Evolutionary conservation across 495 filamentous ascomycete species (phyloP), one percentile per base, ranked within the genome.

Genomic region (Aspergillus nidulans): DNA sequence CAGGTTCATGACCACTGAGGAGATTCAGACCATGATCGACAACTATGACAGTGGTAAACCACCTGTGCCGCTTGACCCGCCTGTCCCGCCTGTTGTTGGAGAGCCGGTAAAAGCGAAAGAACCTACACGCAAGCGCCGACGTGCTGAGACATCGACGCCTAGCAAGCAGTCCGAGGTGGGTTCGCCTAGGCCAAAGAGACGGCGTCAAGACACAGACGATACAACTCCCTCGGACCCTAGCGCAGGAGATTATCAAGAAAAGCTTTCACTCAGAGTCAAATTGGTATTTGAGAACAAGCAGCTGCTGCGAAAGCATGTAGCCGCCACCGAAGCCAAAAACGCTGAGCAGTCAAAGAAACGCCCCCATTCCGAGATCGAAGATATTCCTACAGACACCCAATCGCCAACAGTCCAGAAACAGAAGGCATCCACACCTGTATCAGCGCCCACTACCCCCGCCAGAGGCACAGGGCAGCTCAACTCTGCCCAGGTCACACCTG

Each of bases 81-180:
- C 32, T 36, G 13, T 10, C 4, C 26, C 10, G 10, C 30, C 18
- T 19, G 24, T 40, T 23, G 43, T 23, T 36, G 49, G 39, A 44
- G 40, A 30, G 13, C 16, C 26, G 2, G 9, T 28, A 9, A 44
- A 45, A 30, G 39, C 30, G 20, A 52, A 40, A 45, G 51, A 44
- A 19, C 30, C 55, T n/a, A 51, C 54, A 1, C 61, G 61, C 34
- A 63, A 59, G 46, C 53, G 61, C 12, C 56, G 61, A 18, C 61
- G 61, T 8, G 45, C 53, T 1, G 50, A 55, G 20, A 36, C 42
- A 1, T 19, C 26, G 21, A 44, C 4, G 15, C 30, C 8, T 20
- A 7, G 46, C 1, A 26, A 32, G 13, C n/a, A 19, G n/a, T 16
- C 30, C 40, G 7, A 53, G 19, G 44, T 41, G 16, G 18, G 24